A percentile compares a stretch with the other conserved stretches of the same genome.
phyloP scores from a whole-genome alignment of 441 rosid species.

The Euphorbia celastroides region DNA sequence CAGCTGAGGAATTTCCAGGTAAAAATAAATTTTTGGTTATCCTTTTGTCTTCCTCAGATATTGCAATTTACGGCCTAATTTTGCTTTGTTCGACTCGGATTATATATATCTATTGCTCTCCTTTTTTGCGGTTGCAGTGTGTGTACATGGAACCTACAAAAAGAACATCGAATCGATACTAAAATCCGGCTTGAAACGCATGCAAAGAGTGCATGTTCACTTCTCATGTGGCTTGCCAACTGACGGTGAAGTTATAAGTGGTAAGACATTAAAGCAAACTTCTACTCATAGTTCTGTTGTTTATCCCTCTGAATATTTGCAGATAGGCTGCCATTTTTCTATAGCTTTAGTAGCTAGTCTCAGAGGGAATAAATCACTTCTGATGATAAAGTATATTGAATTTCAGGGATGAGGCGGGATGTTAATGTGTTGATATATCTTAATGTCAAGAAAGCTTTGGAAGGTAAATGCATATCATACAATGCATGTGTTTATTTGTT shows the following conservation, averaged over 20 bases:
- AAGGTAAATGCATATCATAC: no score
- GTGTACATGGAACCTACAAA: conserved; percentile 84
- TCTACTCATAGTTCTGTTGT: no score
- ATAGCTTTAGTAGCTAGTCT: neutral
- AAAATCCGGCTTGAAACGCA: conserved; percentile 68
- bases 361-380: neutral
- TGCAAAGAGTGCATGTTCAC: conserved; percentile 82
- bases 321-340: neutral
- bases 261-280: conserved; percentile 30
- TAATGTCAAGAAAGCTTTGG: conserved; percentile 65
- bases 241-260: conserved; percentile 78
- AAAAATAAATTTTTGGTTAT: neutral
- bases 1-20: conserved; percentile 70
- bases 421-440: conserved; percentile 69
- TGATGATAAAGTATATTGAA: neutral
- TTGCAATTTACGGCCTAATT: neutral
- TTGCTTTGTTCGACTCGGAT: neutral
- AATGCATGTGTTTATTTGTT: no score
- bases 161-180: conserved; percentile 66
- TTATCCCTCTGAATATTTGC: conserved; percentile 1
- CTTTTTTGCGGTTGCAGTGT: conserved; percentile 26
- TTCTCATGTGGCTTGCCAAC: conserved; percentile 82
- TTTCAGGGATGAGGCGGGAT: conserved; percentile 71
- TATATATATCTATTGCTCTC: neutral
- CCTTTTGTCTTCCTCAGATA: neutral